Evolutionary conservation across 345 rosid species (phyloP).

Genomic region (Linum trigynum): DNA sequence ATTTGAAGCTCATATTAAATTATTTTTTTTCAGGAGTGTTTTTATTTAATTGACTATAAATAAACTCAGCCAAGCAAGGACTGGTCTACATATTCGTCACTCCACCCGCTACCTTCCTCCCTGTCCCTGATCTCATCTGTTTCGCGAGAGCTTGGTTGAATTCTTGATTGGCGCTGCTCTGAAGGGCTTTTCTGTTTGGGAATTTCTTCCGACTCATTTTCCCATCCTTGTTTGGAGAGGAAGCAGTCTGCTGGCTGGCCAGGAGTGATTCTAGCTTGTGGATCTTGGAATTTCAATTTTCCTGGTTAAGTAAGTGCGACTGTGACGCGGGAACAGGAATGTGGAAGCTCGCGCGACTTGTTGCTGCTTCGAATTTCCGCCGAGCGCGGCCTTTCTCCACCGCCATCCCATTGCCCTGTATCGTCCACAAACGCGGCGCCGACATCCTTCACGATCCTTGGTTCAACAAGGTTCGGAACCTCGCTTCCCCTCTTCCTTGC

Average conservation of each 20-base stretch:
- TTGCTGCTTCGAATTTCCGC: slow-evolving; percentile 30
- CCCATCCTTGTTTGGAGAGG: neutral
- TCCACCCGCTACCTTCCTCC: neutral
- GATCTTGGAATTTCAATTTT: neutral
- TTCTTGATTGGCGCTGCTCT: neutral
- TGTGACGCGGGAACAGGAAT: slow-evolving; percentile 17
- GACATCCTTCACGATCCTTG: slow-evolving; percentile 99
- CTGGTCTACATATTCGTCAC: neutral
- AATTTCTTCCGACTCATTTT: neutral
- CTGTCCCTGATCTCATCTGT: neutral
- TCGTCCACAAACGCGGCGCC: slow-evolving; percentile 90
- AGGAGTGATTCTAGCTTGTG: neutral
- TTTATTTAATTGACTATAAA: neutral
- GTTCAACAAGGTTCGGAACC: slow-evolving; percentile 70
- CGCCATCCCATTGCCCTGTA: slow-evolving; percentile 86
- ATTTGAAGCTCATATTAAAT: neutral
- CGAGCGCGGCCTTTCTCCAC: slow-evolving; percentile 62
- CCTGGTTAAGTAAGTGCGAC: neutral
- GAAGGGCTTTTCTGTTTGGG: neutral
- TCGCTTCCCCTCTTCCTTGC: neutral
- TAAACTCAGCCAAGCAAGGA: slow-evolving; percentile 5
- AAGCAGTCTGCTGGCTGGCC: neutral
- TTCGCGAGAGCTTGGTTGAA: neutral
- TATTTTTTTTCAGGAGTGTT: too few species aligned
- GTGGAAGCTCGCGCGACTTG: slow-evolving; percentile 51